phyloP scores from a whole-genome alignment of 345 rosid genomes.

The Eucalyptus erythrocorys region DNA sequence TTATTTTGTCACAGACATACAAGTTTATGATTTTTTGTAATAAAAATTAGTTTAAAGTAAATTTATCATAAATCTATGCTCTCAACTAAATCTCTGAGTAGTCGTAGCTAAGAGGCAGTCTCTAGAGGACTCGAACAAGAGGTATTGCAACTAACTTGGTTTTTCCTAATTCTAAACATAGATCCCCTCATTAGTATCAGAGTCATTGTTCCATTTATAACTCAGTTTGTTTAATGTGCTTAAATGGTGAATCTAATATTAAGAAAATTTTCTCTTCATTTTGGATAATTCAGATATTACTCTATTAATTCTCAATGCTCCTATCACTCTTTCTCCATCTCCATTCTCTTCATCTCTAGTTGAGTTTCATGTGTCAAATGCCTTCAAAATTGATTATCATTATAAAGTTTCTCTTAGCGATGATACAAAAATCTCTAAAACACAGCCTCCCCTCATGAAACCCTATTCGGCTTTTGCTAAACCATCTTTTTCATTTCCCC shows the following conservation, averaged over 20 bases:
- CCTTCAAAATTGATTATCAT: background rate
- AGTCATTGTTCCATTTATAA: too few relatives aligned
- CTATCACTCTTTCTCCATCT: background rate
- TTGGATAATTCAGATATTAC: fast-evolving
- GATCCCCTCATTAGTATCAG: background rate
- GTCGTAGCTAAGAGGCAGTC: fast-evolving
- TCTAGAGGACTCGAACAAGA: too few relatives aligned
- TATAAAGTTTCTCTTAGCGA: background rate
- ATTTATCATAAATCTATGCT: too few relatives aligned
- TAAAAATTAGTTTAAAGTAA: fast-evolving
- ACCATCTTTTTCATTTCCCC: background rate
- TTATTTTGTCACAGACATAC: fast-evolving
- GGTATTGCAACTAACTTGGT: too few relatives aligned
- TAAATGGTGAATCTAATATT: too few relatives aligned
- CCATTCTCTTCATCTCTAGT: background rate
- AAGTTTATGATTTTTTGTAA: too few relatives aligned
- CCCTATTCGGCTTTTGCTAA: background rate
- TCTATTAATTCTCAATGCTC: background rate
- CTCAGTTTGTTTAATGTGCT: background rate
- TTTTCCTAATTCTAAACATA: too few relatives aligned
- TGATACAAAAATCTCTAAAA: too few relatives aligned
- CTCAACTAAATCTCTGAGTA: fast-evolving
- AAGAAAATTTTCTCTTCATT: background rate
- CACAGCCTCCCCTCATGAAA: background rate
- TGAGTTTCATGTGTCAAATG: background rate